A percentile compares a stretch with the other conserved stretches of the same genome.
These are phyloP conservation scores for Tilletiopsis washingtonensis DNA, from an alignment of 1,284 basidiomycete genomes.

Conservation along the genomic window DNA sequence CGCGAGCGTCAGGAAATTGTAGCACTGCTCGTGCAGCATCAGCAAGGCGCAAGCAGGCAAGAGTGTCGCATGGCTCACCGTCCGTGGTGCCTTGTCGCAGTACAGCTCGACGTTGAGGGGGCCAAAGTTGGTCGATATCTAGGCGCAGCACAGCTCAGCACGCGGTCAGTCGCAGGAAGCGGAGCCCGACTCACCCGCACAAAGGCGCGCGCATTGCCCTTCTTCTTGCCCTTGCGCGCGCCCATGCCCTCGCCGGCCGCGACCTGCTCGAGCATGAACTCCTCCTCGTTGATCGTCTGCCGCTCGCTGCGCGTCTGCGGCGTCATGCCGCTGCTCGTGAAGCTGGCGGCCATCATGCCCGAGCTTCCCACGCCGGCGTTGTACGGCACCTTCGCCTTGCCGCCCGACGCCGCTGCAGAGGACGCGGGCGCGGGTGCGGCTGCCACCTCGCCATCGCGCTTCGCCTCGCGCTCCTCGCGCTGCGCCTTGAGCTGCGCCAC, in stretches of 20 bases:
- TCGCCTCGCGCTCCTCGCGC: neutral
- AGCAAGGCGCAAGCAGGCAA: neutral
- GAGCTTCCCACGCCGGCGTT: slow-evolving; percentile 84
- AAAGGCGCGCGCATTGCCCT: neutral
- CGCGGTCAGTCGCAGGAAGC: neutral
- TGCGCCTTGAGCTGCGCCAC: slow-evolving; percentile 17
- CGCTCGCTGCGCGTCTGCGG: slow-evolving; percentile 69
- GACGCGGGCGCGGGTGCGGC: neutral
- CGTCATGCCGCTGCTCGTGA: slow-evolving; percentile 85
- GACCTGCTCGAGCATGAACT: slow-evolving; percentile 69
- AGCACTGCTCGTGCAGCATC: slow-evolving; percentile 50
- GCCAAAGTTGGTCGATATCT: slow-evolving; percentile 80
- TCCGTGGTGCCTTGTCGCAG: slow-evolving; percentile 85
- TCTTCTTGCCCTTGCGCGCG: slow-evolving; percentile 4
- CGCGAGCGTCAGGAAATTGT: slow-evolving; percentile 74
- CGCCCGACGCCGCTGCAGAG: neutral
- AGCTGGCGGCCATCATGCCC: slow-evolving; percentile 79
- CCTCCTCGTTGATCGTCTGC: slow-evolving; percentile 82
- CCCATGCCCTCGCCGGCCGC: slow-evolving; percentile 70
- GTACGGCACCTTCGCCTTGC: slow-evolving; percentile 54
- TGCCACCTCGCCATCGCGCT: too few species aligned
- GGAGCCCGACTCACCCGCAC: slow-evolving; percentile 12
- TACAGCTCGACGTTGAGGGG: slow-evolving; percentile 85
- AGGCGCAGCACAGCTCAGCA: slow-evolving; percentile 42
- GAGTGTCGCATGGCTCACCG: slow-evolving; percentile 50